Evolutionary conservation across 257 asterid genomes (phyloP), one percentile per base, ranked within the genome.

Genomic region (Fraxinus pennsylvanica): DNA sequence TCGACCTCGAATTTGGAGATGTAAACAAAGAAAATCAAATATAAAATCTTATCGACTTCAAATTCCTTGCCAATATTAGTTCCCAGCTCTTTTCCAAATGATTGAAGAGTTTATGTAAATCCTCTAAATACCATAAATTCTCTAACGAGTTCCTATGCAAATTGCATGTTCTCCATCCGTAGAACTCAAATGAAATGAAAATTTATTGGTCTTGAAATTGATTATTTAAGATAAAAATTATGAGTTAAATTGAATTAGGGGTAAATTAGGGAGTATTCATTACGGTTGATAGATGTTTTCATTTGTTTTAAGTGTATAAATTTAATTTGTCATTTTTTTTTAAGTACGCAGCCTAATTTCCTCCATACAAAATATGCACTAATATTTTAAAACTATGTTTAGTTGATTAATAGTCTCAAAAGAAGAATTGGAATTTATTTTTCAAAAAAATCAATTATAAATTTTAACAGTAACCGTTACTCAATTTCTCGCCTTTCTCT

Each of bases 61-160:
- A 91, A 95, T 72, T 92, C 92, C 84, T 83, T 89, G 81, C 94
- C 97, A 66, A 91, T 86, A 82, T 90, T 98, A 78, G 96, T 93
- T 41, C 89, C 88, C 66, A 91, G 82, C 85, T 93, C 99, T 80
- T 88, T 95, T 86, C 88, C 94, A 83, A 90, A 93, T 14, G 92
- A 85, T 80, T 91, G 92, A 45, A 93, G 89, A 67, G 94, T 89
- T 82, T 76, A 87, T 54, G 97, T 91, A 83, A 95, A 93, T 81
- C 98, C 97, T 84, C 99, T 85, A 80, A 88, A 95, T 52, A 93
- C 86, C 27, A 95, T 92, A 69, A 91, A 95, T 79, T 95, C 99
- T 69, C 97, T 85, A 76, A 95, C 90, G 19, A 95, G 81, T 83
- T 95, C 98, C 87, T 93, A 97, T 88, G 35, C 35, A 32, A 32